Conservation (phyloP, 164 flowering plant genomes). For the Hamamelis virginiana region DNA sequence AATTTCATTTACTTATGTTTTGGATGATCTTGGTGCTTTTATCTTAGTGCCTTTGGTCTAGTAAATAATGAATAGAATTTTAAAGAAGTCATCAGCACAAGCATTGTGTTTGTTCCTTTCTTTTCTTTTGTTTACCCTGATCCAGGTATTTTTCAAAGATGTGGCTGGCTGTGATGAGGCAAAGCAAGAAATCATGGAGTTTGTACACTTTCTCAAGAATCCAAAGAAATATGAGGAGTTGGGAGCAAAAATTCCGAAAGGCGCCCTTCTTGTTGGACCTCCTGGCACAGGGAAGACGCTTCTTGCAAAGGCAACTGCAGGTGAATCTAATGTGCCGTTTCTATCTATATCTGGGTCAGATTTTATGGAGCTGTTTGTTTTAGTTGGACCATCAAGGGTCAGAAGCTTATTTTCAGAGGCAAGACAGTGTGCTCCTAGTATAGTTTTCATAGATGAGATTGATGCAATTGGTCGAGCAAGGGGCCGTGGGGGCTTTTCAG, state of each 20-base stretch:
- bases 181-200: conserved; percentile 93
- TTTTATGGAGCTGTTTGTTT: conserved; percentile 95
- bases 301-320: conserved; percentile 91
- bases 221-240: conserved; percentile 84
- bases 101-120: not conserved
- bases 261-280: conserved; percentile 89
- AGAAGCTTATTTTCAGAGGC: conserved; percentile 84
- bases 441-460: conserved; percentile 86
- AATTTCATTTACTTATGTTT: not conserved
- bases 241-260: conserved; percentile 92
- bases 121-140: conserved; percentile 3
- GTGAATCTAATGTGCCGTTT: conserved; percentile 84
- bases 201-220: conserved; percentile 86
- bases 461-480: conserved; percentile 95
- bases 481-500: conserved; percentile 79
- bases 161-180: conserved; percentile 97
- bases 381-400: conserved; percentile 91
- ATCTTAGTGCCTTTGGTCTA: not conserved
- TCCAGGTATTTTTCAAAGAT: conserved; percentile 78
- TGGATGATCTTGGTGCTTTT: conserved; percentile 8
- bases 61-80: not conserved
- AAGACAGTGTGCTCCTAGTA: conserved; percentile 86
- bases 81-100: not conserved
- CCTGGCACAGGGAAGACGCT: conserved; percentile 94
- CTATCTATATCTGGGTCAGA: conserved; percentile 87